Conservation (phyloP, 345 rosid genomes). For the Mercurialis annua region DNA sequence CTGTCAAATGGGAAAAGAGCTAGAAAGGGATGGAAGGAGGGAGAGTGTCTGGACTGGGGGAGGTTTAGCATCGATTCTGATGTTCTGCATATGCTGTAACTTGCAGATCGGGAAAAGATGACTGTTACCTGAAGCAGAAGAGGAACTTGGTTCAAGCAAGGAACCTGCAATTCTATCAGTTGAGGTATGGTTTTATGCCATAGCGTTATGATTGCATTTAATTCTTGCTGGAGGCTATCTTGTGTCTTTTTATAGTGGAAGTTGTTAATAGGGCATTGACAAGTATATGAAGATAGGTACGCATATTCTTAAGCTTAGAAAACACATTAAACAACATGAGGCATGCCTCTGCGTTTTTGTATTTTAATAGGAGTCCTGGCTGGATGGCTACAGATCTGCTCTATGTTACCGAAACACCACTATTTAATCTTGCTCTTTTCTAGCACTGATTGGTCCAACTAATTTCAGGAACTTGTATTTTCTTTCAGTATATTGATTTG, state of each 20-base stretch:
- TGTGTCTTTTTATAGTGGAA: neutral
- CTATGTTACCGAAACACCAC: neutral
- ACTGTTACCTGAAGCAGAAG: too few relatives aligned
- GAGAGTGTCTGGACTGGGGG: neutral
- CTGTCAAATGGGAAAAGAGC: neutral
- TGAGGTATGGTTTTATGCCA: constrained; percentile 50
- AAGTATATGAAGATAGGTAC: neutral
- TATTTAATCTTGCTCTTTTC: neutral
- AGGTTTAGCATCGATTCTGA: neutral
- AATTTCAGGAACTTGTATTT: too few relatives aligned
- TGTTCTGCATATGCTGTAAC: constrained; percentile 21
- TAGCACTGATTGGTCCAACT: too few relatives aligned
- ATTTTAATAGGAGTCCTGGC: too few relatives aligned
- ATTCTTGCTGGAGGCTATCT: neutral
- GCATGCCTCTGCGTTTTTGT: too few relatives aligned
- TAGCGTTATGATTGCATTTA: neutral
- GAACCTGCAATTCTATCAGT: constrained; percentile 94
- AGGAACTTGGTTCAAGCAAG: constrained; percentile 39
- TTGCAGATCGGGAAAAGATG: constrained; percentile 44
- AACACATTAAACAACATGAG: neutral
- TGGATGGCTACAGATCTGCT: too few relatives aligned
- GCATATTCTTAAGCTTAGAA: neutral
- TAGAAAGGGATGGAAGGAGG: neutral
- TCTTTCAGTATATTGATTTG: too few relatives aligned
- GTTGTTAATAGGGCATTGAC: neutral